Evolutionary conservation across 2,329 filamentous ascomycete genomes (phyloP).

Genomic region (Colletotrichum sp.): DNA sequence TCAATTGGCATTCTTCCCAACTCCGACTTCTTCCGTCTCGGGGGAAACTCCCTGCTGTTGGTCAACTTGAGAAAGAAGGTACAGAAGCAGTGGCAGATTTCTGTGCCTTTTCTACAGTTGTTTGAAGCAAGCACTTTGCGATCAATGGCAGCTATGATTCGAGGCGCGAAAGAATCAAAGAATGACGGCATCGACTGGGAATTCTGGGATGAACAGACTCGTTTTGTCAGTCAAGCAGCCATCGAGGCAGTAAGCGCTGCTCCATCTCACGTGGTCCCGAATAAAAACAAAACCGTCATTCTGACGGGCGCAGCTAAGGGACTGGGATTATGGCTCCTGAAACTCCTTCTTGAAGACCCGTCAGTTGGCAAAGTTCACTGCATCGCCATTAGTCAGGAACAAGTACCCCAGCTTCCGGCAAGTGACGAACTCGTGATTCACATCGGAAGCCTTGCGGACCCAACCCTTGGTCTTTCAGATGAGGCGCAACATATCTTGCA

Average conservation of each 20-base stretch:
- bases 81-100: conserved; percentile 31
- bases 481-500: background rate
- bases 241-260: background rate
- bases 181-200: conserved; percentile 15
- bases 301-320: conserved; percentile 46
- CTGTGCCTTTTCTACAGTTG: conserved; percentile 38
- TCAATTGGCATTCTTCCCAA: conserved; percentile 11
- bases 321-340: conserved; percentile 42
- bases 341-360: conserved; percentile 33
- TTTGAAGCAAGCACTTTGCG: conserved; percentile 41
- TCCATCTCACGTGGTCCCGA: background rate
- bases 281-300: conserved; percentile 28
- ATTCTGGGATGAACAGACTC: conserved; percentile 32
- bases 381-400: conserved; percentile 39
- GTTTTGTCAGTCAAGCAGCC: background rate
- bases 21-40: conserved; percentile 45
- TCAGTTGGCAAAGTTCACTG: conserved; percentile 45
- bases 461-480: conserved; percentile 41
- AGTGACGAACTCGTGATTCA: conserved; percentile 35
- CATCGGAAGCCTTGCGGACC: conserved; percentile 38
- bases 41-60: conserved; percentile 46
- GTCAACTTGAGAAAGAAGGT: conserved; percentile 42
- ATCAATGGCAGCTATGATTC: conserved; percentile 40
- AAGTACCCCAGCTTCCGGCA: background rate
- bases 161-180: background rate